phyloP scores from a whole-genome alignment of 2,329 filamentous ascomycete genomes.

The Xylariaceae sp. region DNA sequence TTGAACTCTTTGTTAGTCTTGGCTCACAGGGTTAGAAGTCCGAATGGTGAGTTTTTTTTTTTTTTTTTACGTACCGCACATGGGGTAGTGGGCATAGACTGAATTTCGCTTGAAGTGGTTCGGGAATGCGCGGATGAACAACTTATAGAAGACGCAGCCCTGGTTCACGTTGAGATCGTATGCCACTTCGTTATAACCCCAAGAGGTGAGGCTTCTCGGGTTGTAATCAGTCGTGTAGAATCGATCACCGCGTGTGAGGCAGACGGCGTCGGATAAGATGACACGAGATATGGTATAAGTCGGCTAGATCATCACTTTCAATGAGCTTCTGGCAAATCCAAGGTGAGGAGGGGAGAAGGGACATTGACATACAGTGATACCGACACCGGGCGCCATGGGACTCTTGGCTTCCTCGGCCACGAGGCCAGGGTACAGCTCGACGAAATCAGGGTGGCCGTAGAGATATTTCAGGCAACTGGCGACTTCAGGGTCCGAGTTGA shows the following conservation, averaged over 20 bases:
- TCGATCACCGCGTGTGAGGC: constrained; percentile 71
- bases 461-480: constrained; percentile 60
- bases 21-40: accelerated
- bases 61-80: constrained; percentile 33
- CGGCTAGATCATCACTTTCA: constrained; percentile 36
- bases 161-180: constrained; percentile 71
- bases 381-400: constrained; percentile 67
- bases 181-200: constrained; percentile 71
- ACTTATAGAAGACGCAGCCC: constrained; percentile 79
- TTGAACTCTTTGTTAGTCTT: constrained; percentile 15
- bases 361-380: constrained; percentile 48
- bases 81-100: constrained; percentile 76
- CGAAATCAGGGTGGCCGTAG: constrained; percentile 72
- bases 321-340: neutral
- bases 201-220: constrained; percentile 70
- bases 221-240: constrained; percentile 77
- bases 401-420: constrained; percentile 70
- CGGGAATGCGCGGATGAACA: constrained; percentile 74
- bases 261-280: constrained; percentile 70
- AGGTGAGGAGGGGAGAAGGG: neutral
- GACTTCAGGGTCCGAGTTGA: constrained; percentile 70
- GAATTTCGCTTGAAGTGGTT: constrained; percentile 72
- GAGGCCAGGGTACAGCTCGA: constrained; percentile 75
- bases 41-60: neutral
- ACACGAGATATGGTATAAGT: constrained; percentile 73